A percentile compares a stretch with the other conserved stretches of the same genome.
These are phyloP conservation scores for Paraphoma chrysanthemicola DNA, from an alignment of 2,329 filamentous ascomycete genomes.

Conservation along the genomic window DNA sequence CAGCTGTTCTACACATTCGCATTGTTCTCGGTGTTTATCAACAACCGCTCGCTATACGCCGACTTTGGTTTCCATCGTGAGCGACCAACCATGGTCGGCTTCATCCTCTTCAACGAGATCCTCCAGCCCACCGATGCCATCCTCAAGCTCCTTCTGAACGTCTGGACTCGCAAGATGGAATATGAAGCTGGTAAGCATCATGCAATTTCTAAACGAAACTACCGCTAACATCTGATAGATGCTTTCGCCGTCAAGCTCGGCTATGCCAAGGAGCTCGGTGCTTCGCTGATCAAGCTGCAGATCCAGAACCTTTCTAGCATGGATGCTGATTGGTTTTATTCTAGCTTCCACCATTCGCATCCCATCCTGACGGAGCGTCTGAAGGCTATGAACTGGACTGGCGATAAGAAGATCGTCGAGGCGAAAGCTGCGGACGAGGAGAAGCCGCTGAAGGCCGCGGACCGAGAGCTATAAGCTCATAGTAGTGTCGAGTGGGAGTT, in stretches of 20 bases:
- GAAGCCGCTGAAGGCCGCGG: constrained; percentile 72
- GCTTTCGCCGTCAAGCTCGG: constrained; percentile 85
- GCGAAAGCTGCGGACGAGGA: constrained; percentile 61
- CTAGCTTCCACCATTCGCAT: constrained; percentile 98
- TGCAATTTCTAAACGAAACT: constrained; percentile 2
- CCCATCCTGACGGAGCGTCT: constrained; percentile 94
- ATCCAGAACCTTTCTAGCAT: constrained; percentile 98
- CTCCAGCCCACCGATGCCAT: constrained; percentile 92
- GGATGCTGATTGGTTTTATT: constrained; percentile 99
- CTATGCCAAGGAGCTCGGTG: constrained; percentile 81
- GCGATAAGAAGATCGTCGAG: constrained; percentile 62
- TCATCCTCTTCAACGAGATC: constrained; percentile 97
- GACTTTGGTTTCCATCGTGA: constrained; percentile 87
- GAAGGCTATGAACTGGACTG: constrained; percentile 87
- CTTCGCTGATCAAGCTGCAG: constrained; percentile 94
- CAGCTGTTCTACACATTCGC: constrained; percentile 98
- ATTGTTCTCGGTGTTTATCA: constrained; percentile 96
- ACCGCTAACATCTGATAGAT: constrained; percentile 58
- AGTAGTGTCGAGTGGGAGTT: neutral
- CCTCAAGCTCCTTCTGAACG: constrained; percentile 94
- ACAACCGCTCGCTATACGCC: constrained; percentile 88
- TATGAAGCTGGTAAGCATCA: constrained; percentile 77
- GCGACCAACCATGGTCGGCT: constrained; percentile 93
- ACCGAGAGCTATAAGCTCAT: constrained; percentile 72
- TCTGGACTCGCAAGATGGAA: constrained; percentile 92